These are phyloP conservation scores for Dichotomopilus funicola DNA, from an alignment of 2,329 filamentous ascomycete species.

Conservation along the genomic window DNA sequence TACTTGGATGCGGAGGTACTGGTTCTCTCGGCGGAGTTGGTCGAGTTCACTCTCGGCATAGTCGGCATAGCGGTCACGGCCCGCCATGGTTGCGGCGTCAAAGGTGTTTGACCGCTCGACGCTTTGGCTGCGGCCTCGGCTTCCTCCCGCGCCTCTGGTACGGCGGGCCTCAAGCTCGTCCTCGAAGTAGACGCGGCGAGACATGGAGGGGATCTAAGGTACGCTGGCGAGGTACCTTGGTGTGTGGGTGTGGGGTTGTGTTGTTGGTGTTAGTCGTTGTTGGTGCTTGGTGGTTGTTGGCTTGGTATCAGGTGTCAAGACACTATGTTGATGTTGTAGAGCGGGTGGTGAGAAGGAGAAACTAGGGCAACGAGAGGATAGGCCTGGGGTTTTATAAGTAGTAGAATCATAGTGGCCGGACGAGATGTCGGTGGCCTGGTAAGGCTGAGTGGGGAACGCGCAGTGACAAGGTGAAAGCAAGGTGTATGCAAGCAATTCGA, in stretches of 20 bases:
- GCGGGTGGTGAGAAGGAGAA: not conserved
- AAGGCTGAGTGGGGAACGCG: constrained; percentile 8
- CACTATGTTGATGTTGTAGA: too few species aligned
- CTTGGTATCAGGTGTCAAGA: not conserved
- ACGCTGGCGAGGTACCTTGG: not conserved
- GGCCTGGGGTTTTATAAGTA: not conserved
- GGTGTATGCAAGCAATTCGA: constrained; percentile 4
- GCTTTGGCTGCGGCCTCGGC: constrained; percentile 19
- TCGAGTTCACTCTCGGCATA: constrained; percentile 17
- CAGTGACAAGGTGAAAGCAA: not conserved
- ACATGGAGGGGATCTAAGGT: constrained; percentile 7
- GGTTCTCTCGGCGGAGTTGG: constrained; percentile 24
- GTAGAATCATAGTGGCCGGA: not conserved
- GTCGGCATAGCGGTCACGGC: constrained; percentile 17
- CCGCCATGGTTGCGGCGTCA: constrained; percentile 19
- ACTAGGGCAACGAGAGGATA: not conserved
- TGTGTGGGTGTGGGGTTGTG: not conserved
- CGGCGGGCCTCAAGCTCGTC: constrained; percentile 11
- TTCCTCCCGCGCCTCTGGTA: constrained; percentile 16
- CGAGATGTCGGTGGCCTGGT: not conserved
- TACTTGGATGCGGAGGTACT: constrained; percentile 32
- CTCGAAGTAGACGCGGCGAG: constrained; percentile 23
- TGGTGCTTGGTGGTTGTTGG: not conserved
- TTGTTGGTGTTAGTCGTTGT: not conserved
- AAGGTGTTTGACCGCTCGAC: constrained; percentile 24